phyloP scores from a whole-genome alignment of 2,329 filamentous ascomycete genomes.

The Aspergillus nomiae region DNA sequence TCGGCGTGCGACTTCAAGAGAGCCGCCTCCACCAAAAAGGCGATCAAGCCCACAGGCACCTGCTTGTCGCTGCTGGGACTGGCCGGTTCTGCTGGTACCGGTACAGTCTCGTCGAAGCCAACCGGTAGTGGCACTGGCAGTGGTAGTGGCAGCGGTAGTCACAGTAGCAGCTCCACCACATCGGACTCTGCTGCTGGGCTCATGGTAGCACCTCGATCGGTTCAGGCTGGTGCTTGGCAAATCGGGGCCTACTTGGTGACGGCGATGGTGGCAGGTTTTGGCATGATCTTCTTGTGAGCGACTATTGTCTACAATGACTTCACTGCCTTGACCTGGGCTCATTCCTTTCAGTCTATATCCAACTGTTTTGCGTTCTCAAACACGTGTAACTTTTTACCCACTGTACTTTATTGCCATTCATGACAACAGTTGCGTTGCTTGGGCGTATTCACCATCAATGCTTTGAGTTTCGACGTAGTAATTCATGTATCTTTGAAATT shows the following conservation, averaged over 20 bases:
- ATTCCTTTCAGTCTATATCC: not conserved
- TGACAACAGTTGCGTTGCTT: not conserved
- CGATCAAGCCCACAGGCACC: conserved; percentile 33
- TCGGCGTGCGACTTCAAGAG: conserved; percentile 46
- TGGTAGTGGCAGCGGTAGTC: conserved; percentile 4
- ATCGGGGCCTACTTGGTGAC: conserved; percentile 46
- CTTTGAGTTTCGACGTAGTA: not conserved
- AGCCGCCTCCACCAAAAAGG: conserved; percentile 39
- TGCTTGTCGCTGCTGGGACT: conserved; percentile 41
- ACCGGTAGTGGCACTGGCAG: conserved; percentile 23
- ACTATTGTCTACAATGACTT: not conserved
- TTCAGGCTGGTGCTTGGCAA: conserved; percentile 44
- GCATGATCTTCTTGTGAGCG: conserved; percentile 51
- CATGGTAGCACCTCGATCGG: conserved; percentile 30
- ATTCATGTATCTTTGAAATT: not conserved
- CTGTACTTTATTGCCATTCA: not conserved
- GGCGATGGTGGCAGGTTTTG: conserved; percentile 46
- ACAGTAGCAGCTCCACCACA: conserved; percentile 19
- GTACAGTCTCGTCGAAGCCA: conserved; percentile 38
- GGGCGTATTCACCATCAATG: not conserved
- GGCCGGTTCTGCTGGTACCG: conserved; percentile 44
- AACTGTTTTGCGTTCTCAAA: not conserved
- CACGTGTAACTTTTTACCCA: not conserved
- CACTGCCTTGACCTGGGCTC: not conserved
- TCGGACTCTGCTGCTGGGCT: conserved; percentile 37